Evolutionary conservation across 1,284 basidiomycete species (phyloP).

Genomic region (Nidula niveotomentosa): DNA sequence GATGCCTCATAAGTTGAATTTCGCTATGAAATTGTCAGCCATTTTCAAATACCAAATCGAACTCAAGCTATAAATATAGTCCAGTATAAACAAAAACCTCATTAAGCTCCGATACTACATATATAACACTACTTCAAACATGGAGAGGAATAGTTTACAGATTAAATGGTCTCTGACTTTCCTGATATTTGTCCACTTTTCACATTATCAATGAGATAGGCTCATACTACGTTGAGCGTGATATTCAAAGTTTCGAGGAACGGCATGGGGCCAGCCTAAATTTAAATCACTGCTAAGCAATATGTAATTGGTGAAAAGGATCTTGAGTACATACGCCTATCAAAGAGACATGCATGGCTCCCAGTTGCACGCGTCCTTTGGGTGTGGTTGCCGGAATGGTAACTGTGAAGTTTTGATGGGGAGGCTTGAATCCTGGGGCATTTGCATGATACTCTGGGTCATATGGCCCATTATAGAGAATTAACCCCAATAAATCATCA

Average conservation of each 20-base stretch:
- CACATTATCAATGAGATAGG: no score
- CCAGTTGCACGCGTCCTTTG: constrained; percentile 33
- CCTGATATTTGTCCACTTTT: no score
- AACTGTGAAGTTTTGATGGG: constrained; percentile 54
- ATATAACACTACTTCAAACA: no score
- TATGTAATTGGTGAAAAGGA: not conserved
- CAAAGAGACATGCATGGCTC: constrained; percentile 40
- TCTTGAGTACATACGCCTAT: constrained; percentile 40
- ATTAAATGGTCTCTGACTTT: no score
- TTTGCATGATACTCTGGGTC: constrained; percentile 29
- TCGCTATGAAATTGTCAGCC: no score
- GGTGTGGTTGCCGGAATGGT: constrained; percentile 31
- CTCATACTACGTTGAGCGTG: constrained; percentile 17
- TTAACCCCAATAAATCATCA: constrained; percentile 31
- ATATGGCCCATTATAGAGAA: constrained; percentile 46
- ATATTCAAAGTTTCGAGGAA: constrained; percentile 27
- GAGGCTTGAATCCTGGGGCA: constrained; percentile 26
- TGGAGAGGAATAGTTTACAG: no score
- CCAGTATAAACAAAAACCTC: no score
- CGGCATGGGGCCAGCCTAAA: constrained; percentile 24
- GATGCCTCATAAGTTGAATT: no score
- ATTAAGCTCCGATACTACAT: no score
- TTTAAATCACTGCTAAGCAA: not conserved
- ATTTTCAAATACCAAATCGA: no score
- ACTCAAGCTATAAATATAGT: no score